phyloP scores from a whole-genome alignment of 768 basidiomycete genomes.

The Boletus subparvulus region DNA sequence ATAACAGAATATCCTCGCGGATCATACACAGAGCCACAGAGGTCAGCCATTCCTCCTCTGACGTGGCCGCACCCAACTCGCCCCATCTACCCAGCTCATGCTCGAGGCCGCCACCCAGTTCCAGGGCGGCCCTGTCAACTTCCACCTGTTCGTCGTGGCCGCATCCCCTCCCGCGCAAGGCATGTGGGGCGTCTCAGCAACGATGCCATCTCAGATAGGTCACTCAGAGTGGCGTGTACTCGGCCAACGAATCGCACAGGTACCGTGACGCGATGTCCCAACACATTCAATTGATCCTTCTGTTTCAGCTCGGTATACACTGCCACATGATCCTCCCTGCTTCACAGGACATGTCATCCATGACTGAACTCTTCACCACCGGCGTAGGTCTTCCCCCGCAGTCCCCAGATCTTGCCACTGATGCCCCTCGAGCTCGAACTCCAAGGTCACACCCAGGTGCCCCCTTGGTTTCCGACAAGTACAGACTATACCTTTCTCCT shows the following conservation, averaged over 20 bases:
- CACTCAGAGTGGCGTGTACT: conserved; percentile 43
- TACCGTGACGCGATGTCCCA: conserved; percentile 25
- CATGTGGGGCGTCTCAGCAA: conserved; percentile 23
- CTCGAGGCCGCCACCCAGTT: conserved; percentile 30
- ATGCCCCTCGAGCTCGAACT: conserved; percentile 22
- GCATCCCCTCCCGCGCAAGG: conserved; percentile 44
- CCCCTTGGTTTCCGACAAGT: conserved; percentile 44
- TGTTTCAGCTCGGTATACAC: conserved; percentile 49
- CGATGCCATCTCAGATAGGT: conserved; percentile 29
- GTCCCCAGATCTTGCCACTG: not conserved
- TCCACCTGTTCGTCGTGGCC: conserved; percentile 57
- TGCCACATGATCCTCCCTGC: conserved; percentile 57
- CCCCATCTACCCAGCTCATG: conserved; percentile 22
- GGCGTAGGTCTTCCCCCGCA: conserved; percentile 32
- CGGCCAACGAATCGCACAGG: conserved; percentile 46
- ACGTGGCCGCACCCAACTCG: not conserved
- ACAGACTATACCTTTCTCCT: conserved; percentile 42
- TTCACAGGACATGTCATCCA: conserved; percentile 44
- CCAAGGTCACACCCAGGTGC: conserved; percentile 21
- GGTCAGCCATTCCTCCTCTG: conserved; percentile 31
- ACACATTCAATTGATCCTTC: conserved; percentile 19
- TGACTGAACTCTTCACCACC: conserved; percentile 50
- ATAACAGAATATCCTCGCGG: conserved; percentile 45
- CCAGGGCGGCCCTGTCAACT: conserved; percentile 34
- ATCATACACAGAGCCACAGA: conserved; percentile 46